Evolutionary conservation across 176 grass and related monocot genomes (phyloP).

Genomic region (Aegilops longissima): DNA sequence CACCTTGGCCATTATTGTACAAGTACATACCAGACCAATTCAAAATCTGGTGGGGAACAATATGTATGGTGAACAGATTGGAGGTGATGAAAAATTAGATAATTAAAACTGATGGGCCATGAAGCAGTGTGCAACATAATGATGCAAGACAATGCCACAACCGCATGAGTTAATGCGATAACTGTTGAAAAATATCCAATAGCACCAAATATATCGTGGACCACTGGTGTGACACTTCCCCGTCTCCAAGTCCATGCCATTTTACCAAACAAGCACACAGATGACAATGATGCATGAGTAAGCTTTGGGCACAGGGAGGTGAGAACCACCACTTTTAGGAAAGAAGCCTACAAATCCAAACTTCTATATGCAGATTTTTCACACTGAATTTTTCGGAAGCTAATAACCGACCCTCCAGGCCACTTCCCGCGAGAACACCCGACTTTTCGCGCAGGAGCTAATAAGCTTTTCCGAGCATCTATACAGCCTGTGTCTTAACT

Average conservation of each 20-base stretch:
- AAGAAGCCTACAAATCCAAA: background rate
- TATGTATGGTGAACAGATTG: background rate
- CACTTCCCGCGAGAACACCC: background rate
- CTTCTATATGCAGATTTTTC: background rate
- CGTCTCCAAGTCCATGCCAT: background rate
- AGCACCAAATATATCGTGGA: background rate
- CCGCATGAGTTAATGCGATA: background rate
- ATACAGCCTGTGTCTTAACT: background rate
- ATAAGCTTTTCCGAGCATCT: background rate
- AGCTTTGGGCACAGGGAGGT: background rate
- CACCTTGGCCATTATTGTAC: background rate
- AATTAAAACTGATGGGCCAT: background rate
- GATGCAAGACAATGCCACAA: background rate
- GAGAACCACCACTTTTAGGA: background rate
- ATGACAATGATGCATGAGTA: background rate
- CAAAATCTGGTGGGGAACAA: background rate
- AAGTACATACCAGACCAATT: background rate
- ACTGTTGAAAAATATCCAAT: slow-evolving; percentile 6
- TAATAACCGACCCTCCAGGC: background rate
- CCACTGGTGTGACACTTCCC: background rate
- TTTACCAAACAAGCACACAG: background rate
- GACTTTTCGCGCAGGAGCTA: background rate
- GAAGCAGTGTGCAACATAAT: background rate
- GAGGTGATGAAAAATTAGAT: background rate
- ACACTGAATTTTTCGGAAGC: background rate